Evolutionary conservation across 163 green algal genomes (phyloP).

Genomic region (Trebouxiophyceae sp.): DNA sequence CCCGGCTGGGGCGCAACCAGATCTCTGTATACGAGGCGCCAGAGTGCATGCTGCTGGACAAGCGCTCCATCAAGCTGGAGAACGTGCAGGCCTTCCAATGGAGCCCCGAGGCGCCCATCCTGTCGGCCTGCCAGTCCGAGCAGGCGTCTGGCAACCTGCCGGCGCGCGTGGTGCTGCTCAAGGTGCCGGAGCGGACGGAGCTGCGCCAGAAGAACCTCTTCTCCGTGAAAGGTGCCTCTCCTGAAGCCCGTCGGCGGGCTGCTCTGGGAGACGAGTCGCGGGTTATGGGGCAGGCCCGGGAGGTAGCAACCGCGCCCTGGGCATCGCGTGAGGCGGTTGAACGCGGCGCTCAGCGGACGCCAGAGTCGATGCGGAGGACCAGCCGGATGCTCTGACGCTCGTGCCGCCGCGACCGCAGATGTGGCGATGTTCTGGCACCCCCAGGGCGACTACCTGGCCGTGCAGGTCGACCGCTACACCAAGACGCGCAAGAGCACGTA

Average conservation of each 20-base stretch:
- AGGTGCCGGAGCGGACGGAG: conserved; percentile 73
- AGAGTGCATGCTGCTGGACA: conserved; percentile 89
- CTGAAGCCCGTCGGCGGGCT: no score
- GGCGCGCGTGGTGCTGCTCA: conserved; percentile 74
- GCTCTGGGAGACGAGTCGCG: no score
- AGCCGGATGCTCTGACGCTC: no score
- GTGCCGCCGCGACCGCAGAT: no score
- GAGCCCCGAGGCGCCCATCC: conserved; percentile 75
- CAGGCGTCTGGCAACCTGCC: conserved; percentile 77
- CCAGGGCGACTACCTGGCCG: conserved; percentile 92
- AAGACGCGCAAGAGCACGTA: conserved; percentile 97
- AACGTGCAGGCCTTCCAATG: conserved; percentile 84
- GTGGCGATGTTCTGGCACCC: conserved; percentile 94
- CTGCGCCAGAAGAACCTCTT: conserved; percentile 98
- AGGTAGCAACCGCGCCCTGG: no score
- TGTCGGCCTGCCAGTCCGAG: conserved; percentile 75
- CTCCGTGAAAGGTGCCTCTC: conserved; percentile 57
- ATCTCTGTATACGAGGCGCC: conserved; percentile 79
- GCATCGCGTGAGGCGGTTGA: no score
- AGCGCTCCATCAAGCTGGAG: conserved; percentile 88
- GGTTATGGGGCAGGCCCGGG: no score
- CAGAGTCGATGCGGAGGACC: no score
- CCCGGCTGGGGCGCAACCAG: conserved; percentile 53
- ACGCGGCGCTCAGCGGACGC: no score
- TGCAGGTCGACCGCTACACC: conserved; percentile 92